phyloP scores from a whole-genome alignment of 371 early-diverging fungal species.

The Quaeritorhiza haematococci region DNA sequence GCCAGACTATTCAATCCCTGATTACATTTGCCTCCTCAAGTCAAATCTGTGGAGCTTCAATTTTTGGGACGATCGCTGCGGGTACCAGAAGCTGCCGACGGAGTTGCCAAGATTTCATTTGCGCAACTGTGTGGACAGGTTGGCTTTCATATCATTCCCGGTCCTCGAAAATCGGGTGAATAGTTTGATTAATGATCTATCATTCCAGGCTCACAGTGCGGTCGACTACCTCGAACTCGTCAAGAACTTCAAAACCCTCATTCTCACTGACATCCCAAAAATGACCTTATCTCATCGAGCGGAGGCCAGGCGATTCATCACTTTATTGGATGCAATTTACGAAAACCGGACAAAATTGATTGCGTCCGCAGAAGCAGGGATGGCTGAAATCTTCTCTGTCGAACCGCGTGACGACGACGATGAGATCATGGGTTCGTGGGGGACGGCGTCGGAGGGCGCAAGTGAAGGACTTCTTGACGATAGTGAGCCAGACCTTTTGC shows the following conservation, averaged over 20 bases:
- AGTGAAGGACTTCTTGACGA: slow-evolving; percentile 42
- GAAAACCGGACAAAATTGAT: slow-evolving; percentile 65
- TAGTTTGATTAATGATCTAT: neutral
- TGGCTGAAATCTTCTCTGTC: slow-evolving; percentile 34
- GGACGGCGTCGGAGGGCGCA: slow-evolving; percentile 21
- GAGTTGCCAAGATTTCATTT: slow-evolving; percentile 73
- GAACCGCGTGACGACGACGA: slow-evolving; percentile 27
- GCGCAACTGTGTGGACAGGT: slow-evolving; percentile 73
- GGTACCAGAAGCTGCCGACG: slow-evolving; percentile 17
- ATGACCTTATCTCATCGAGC: slow-evolving; percentile 72
- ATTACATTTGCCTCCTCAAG: slow-evolving; percentile 3
- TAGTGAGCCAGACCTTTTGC: too few species aligned
- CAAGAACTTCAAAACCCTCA: slow-evolving; percentile 61
- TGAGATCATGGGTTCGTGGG: slow-evolving; percentile 34
- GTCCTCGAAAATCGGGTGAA: too few species aligned
- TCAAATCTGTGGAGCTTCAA: slow-evolving; percentile 34
- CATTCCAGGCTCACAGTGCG: slow-evolving; percentile 61
- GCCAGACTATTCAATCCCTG: neutral
- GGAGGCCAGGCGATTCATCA: slow-evolving; percentile 90
- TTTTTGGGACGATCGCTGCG: slow-evolving; percentile 60
- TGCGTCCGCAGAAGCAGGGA: slow-evolving; percentile 21
- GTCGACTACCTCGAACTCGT: slow-evolving; percentile 84
- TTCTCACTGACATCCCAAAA: slow-evolving; percentile 82
- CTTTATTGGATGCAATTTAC: slow-evolving; percentile 88
- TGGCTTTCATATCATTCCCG: too few species aligned